Conservation (phyloP, 306 rosid species). For the Notholithocarpus densiflorus region DNA sequence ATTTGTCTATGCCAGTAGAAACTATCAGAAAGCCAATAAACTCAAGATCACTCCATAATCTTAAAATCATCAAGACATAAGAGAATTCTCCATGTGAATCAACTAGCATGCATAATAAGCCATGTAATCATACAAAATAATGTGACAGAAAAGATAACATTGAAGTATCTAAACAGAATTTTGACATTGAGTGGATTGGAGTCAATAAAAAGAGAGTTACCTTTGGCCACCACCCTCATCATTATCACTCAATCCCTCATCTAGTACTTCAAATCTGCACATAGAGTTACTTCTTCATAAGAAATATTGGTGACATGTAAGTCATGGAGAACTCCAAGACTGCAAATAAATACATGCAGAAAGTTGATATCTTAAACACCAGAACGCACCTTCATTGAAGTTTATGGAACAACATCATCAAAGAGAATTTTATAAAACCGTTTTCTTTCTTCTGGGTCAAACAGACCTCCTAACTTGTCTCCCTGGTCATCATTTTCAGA, state of each 20-base stretch:
- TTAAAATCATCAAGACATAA: neutral
- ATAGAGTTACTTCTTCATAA: neutral
- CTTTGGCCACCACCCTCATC: slow-evolving; percentile 82
- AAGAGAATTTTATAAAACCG: slow-evolving; percentile 78
- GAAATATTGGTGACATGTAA: neutral
- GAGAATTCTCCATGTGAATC: neutral
- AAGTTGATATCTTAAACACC: neutral
- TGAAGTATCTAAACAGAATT: neutral
- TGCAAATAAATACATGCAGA: neutral
- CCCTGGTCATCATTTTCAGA: slow-evolving; percentile 38
- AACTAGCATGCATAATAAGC: neutral
- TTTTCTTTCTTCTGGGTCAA: slow-evolving; percentile 88
- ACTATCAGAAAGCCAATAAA: neutral
- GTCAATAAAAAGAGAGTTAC: slow-evolving; percentile 31
- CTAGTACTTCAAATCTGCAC: slow-evolving; percentile 86
- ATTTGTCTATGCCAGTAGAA: neutral
- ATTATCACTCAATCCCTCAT: slow-evolving; percentile 96
- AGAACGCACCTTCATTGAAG: neutral
- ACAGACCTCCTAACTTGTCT: slow-evolving; percentile 52
- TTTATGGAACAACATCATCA: slow-evolving; percentile 58
- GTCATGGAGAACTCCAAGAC: neutral
- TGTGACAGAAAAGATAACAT: neutral
- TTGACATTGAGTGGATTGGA: neutral
- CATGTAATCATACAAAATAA: neutral
- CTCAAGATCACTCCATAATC: neutral